These are phyloP conservation scores for Aspergillus diversus DNA, from an alignment of 495 filamentous ascomycete species.

Conservation along the genomic window DNA sequence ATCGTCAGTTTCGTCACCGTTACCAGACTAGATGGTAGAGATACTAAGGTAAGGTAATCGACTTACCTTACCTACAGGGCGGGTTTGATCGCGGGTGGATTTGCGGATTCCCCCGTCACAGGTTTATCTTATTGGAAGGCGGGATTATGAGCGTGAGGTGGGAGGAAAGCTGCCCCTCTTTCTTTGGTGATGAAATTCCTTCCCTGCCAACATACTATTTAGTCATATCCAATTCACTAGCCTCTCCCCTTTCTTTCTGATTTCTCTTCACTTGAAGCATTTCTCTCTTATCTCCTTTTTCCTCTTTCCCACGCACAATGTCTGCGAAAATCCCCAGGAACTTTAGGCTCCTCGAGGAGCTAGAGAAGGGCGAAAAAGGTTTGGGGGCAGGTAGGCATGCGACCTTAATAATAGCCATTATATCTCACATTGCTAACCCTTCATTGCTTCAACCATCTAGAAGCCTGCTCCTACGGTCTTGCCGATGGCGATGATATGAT, in stretches of 20 bases:
- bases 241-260: background rate
- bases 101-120: constrained; percentile 5
- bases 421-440: constrained; percentile 8
- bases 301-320: constrained; percentile 48
- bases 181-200: constrained; percentile 29
- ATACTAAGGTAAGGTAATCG: constrained; percentile 4
- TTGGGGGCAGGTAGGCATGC: constrained; percentile 76
- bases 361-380: constrained; percentile 98
- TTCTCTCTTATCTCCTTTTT: constrained; percentile 10
- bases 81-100: constrained; percentile 2
- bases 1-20: background rate
- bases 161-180: constrained; percentile 28
- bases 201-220: constrained; percentile 24
- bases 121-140: constrained; percentile 17
- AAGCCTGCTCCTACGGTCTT: constrained; percentile 95
- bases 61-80: constrained; percentile 6
- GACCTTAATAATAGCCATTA: background rate
- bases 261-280: background rate
- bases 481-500: constrained; percentile 92
- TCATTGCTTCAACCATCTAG: constrained; percentile 47
- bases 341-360: constrained; percentile 93
- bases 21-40: background rate
- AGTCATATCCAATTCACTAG: background rate
- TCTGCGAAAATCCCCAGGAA: constrained; percentile 89
- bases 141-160: constrained; percentile 15